Conservation (phyloP, 192 early-diverging fungal genomes). For the Haplosporangium gracile region DNA sequence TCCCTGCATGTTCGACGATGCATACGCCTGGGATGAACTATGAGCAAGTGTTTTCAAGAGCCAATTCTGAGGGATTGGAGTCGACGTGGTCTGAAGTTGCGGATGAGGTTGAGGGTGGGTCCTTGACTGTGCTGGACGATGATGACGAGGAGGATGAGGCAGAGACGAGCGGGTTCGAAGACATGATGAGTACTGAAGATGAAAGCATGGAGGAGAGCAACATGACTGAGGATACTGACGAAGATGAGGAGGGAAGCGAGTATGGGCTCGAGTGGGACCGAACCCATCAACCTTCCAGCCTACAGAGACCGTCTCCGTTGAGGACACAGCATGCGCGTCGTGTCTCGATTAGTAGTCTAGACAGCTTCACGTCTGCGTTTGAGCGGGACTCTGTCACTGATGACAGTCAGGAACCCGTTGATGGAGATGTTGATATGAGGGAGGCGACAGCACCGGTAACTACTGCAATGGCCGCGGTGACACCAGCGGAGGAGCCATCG, state of each 20-base stretch:
- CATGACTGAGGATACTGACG: neutral
- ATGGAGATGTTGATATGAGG: neutral
- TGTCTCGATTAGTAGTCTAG: neutral
- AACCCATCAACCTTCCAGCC: neutral
- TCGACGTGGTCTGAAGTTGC: conserved; percentile 12
- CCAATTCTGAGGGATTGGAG: conserved; percentile 19
- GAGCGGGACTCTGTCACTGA: neutral
- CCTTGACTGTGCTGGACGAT: conserved; percentile 6
- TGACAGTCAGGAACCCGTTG: neutral
- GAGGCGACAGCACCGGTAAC: neutral
- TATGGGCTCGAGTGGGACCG: neutral
- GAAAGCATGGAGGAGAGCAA: conserved; percentile 9
- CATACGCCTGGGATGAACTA: conserved; percentile 13
- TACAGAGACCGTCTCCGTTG: neutral
- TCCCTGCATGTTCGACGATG: neutral
- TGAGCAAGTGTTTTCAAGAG: conserved; percentile 38
- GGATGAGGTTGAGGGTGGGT: conserved; percentile 5
- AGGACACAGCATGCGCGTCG: neutral
- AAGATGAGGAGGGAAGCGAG: neutral
- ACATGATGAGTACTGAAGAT: neutral
- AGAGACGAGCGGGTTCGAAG: neutral
- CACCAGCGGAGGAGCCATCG: neutral
- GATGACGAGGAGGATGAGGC: neutral
- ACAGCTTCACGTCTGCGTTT: neutral
- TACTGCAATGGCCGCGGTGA: neutral